Conservation (phyloP, 169 alveolate genomes). For the Amoebophrya sp. region DNA sequence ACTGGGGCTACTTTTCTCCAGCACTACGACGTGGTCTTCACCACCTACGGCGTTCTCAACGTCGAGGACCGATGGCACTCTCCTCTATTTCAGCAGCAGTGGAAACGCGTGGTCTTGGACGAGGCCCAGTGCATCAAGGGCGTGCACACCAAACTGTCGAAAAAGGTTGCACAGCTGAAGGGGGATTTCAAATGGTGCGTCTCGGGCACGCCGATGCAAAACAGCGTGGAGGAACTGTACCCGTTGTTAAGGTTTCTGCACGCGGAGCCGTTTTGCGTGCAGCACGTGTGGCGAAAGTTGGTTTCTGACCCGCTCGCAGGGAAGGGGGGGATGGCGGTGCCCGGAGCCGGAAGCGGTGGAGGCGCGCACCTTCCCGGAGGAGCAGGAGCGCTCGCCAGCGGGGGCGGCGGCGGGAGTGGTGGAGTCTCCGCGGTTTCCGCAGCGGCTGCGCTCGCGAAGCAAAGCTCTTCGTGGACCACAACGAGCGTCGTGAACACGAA, state of each 20-base stretch:
- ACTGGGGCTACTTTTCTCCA: neutral
- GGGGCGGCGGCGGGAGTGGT: too few relatives aligned
- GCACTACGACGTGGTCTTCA: neutral
- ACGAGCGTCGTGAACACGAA: too few relatives aligned
- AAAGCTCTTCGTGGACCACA: too few relatives aligned
- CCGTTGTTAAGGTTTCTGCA: neutral
- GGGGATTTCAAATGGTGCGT: neutral
- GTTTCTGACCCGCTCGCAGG: neutral
- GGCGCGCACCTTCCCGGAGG: neutral
- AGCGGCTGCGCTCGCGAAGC: neutral
- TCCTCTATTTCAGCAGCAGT: neutral
- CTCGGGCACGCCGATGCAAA: neutral
- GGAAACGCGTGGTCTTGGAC: neutral
- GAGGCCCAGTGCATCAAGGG: conserved; percentile 2
- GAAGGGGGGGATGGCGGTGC: neutral
- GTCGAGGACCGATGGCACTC: neutral
- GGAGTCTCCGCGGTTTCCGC: neutral
- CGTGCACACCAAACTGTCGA: neutral
- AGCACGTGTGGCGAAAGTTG: neutral
- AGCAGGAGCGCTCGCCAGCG: neutral
- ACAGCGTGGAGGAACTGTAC: neutral
- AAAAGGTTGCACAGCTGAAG: neutral
- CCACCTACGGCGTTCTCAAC: neutral
- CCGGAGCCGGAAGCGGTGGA: neutral
- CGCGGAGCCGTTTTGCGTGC: neutral